These are phyloP conservation scores for Linnemannia elongata DNA, from an alignment of 192 early-diverging fungal species.

Conservation along the genomic window DNA sequence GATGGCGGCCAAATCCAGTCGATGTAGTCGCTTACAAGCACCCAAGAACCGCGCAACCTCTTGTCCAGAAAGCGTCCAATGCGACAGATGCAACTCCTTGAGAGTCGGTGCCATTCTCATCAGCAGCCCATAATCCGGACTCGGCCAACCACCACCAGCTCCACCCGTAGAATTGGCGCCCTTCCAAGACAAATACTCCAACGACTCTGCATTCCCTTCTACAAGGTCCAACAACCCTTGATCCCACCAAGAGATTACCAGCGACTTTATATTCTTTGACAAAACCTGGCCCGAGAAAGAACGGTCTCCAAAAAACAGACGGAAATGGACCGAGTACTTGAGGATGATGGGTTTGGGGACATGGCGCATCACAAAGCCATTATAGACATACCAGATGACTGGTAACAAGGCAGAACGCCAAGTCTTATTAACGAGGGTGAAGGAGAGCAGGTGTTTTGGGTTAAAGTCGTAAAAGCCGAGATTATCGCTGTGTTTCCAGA, in stretches of 20 bases:
- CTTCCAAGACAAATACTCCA: slow-evolving; percentile 36
- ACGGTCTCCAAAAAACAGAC: slow-evolving; percentile 33
- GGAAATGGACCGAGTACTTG: slow-evolving; percentile 36
- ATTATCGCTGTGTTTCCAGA: slow-evolving; percentile 38
- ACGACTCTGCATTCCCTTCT: slow-evolving; percentile 20
- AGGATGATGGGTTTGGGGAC: slow-evolving; percentile 36
- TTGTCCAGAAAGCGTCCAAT: slow-evolving; percentile 30
- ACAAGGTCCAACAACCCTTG: slow-evolving; percentile 17
- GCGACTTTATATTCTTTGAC: slow-evolving; percentile 22
- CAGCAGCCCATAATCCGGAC: slow-evolving; percentile 23
- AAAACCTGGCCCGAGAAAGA: slow-evolving; percentile 24
- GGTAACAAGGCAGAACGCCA: slow-evolving; percentile 35
- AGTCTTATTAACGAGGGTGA: slow-evolving; percentile 37
- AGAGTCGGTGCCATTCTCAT: slow-evolving; percentile 27
- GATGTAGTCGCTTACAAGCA: slow-evolving; percentile 6
- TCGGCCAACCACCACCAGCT: neutral
- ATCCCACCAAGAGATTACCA: slow-evolving; percentile 46
- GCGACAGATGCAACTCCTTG: slow-evolving; percentile 25
- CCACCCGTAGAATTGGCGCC: slow-evolving; percentile 9
- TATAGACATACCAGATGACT: slow-evolving; percentile 50
- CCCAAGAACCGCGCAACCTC: slow-evolving; percentile 24
- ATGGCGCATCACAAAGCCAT: slow-evolving; percentile 29
- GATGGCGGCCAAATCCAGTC: slow-evolving; percentile 17
- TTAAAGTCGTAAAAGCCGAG: slow-evolving; percentile 47
- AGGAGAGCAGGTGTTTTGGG: slow-evolving; percentile 28